phyloP scores from a whole-genome alignment of 257 asterid genomes.

The Linderniella brevidens region DNA sequence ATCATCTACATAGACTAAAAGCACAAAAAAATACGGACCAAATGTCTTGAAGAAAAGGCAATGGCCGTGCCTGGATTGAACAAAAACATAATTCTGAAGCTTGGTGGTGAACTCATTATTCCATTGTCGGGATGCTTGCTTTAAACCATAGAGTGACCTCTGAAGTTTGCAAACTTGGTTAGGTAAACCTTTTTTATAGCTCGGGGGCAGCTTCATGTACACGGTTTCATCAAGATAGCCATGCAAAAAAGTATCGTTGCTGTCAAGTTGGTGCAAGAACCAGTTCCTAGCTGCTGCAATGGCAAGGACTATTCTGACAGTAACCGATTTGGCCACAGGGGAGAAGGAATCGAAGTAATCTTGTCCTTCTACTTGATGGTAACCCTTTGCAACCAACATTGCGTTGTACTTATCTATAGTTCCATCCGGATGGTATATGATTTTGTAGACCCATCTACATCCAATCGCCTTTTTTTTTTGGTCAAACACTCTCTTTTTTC shows the following conservation, averaged over 20 bases:
- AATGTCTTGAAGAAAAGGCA: not conserved
- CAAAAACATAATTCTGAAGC: not conserved
- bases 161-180: not conserved
- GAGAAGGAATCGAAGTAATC: not conserved
- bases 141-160: not conserved
- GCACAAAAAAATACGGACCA: too few species aligned
- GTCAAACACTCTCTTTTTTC: too few species aligned
- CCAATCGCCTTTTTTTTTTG: not conserved
- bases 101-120: not conserved
- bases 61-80: not conserved
- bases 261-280: not conserved
- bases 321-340: not conserved
- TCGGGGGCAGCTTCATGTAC: not conserved
- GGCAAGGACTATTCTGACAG: not conserved
- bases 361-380: not conserved
- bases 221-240: not conserved
- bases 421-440: not conserved
- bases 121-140: slow-evolving; percentile 1
- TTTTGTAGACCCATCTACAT: not conserved
- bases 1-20: slow-evolving; percentile 1
- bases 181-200: not conserved
- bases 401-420: not conserved
- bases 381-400: not conserved
- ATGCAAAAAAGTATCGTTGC: not conserved
- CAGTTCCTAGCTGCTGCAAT: not conserved